Conservation (phyloP, 176 grass and related monocot genomes). For the Zoysia pacifica region DNA sequence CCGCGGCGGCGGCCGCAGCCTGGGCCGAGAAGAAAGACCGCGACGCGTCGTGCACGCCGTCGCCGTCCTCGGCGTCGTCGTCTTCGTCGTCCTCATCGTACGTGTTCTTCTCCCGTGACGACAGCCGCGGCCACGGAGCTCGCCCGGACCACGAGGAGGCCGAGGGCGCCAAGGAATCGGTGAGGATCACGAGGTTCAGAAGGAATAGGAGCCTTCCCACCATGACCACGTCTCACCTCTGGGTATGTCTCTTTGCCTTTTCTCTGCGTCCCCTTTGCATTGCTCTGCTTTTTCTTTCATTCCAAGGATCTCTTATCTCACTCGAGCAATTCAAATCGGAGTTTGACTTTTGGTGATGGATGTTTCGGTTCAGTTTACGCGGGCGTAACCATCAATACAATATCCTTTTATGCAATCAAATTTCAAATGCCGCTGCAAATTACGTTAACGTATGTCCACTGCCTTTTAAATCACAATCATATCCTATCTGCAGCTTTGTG, state of each 20-base stretch:
- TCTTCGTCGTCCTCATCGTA: neutral
- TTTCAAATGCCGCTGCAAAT: too few relatives aligned
- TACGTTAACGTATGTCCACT: too few relatives aligned
- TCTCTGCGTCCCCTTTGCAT: neutral
- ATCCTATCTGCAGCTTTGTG: too few relatives aligned
- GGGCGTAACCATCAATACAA: too few relatives aligned
- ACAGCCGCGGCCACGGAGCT: neutral
- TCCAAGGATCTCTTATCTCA: neutral
- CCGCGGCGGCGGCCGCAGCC: too few relatives aligned
- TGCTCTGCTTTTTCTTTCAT: neutral
- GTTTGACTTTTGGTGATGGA: too few relatives aligned
- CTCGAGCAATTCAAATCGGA: too few relatives aligned
- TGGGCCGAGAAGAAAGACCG: neutral
- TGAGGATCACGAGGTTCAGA: constrained; percentile 49
- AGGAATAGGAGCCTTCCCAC: constrained; percentile 53
- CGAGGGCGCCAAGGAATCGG: neutral
- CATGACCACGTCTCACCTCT: constrained; percentile 45
- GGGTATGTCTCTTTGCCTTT: constrained; percentile 38
- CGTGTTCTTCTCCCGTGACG: constrained; percentile 22
- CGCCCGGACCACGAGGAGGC: constrained; percentile 6
- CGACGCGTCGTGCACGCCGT: neutral
- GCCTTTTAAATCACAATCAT: too few relatives aligned
- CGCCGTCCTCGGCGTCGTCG: constrained; percentile 2
- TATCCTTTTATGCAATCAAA: too few relatives aligned
- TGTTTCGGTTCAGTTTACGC: too few relatives aligned